phyloP scores from a whole-genome alignment of 306 rosid species.

The Vachellia collinsii region DNA sequence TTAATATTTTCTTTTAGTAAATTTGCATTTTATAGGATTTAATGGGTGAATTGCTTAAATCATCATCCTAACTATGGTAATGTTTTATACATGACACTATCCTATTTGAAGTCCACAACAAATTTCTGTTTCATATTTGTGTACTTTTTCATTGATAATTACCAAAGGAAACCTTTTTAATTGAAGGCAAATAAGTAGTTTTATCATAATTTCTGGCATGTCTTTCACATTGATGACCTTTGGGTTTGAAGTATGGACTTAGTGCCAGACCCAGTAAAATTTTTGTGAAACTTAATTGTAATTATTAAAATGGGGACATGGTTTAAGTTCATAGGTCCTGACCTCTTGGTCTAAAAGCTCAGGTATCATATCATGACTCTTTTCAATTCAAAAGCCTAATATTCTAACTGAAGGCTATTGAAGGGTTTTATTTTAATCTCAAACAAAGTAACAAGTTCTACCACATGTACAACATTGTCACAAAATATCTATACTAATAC shows the following conservation, averaged over 20 bases:
- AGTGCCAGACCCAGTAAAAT: neutral
- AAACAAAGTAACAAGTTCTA: neutral
- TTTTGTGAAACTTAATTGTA: neutral
- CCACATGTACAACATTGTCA: neutral
- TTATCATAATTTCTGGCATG: neutral
- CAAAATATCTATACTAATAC: neutral
- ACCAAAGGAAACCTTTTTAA: neutral
- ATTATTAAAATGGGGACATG: neutral
- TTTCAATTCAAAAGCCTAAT: neutral
- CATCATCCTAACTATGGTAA: neutral
- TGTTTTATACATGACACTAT: neutral
- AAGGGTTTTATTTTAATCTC: neutral
- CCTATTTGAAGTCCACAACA: slow-evolving; percentile 10
- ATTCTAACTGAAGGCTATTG: neutral
- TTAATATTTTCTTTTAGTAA: neutral
- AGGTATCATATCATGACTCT: neutral
- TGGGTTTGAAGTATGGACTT: neutral
- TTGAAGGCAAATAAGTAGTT: slow-evolving; percentile 7
- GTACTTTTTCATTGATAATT: neutral
- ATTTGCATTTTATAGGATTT: slow-evolving; percentile 4
- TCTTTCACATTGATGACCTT: neutral
- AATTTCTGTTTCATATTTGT: neutral
- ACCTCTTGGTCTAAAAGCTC: neutral
- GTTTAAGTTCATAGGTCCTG: neutral
- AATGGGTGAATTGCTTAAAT: slow-evolving; percentile 22